phyloP scores from a whole-genome alignment of 2,329 filamentous ascomycete genomes.

The Scedosporium aurantiacum region DNA sequence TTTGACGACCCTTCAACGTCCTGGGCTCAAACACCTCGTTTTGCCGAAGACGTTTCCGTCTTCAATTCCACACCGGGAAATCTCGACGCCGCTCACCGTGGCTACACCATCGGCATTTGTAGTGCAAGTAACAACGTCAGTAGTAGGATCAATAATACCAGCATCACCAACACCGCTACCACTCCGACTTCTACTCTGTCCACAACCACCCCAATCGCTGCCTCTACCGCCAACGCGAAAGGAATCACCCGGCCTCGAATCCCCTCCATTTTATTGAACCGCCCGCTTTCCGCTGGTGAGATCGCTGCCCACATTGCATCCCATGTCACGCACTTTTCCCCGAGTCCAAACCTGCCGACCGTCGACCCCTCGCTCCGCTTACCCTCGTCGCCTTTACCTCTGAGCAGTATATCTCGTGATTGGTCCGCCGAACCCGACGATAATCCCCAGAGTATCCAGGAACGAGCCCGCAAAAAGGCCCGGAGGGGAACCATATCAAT shows the following conservation, averaged over 20 bases:
- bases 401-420: conserved; percentile 17
- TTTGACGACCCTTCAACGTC: conserved; percentile 31
- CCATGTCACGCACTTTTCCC: conserved; percentile 52
- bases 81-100: conserved; percentile 32
- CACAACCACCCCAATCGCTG: background rate
- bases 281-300: conserved; percentile 38
- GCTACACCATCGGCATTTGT: conserved; percentile 28
- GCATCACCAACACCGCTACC: background rate
- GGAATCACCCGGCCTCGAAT: background rate
- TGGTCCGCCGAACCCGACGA: conserved; percentile 17
- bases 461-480: conserved; percentile 30
- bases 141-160: background rate
- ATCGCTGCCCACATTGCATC: conserved; percentile 41
- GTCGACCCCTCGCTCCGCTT: conserved; percentile 48
- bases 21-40: conserved; percentile 47
- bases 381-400: conserved; percentile 43
- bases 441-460: background rate
- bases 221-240: background rate
- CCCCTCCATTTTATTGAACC: conserved; percentile 21
- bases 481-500: conserved; percentile 24
- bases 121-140: conserved; percentile 20
- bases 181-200: background rate
- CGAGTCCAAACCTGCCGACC: conserved; percentile 43
- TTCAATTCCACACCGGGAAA: conserved; percentile 55
- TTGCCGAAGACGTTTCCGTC: conserved; percentile 54